These are phyloP conservation scores for Nicotiana tomentosiformis DNA, from an alignment of 257 asterid species.

Conservation along the genomic window DNA sequence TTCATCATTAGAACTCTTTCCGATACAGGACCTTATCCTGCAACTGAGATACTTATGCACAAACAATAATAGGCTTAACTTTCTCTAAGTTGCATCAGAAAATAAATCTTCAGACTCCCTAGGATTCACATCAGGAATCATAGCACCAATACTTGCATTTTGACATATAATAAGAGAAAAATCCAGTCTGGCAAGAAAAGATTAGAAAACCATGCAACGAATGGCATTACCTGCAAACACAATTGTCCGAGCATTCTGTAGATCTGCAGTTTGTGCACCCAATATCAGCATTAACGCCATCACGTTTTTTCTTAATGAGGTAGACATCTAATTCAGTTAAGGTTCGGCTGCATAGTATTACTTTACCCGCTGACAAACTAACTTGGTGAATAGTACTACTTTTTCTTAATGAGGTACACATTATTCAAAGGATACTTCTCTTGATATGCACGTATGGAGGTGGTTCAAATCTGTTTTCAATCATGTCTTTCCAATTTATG, in stretches of 20 bases:
- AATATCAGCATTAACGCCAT: conserved; percentile 41
- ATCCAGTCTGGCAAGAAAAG: background rate
- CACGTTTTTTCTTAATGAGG: conserved; percentile 75
- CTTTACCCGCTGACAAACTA: background rate
- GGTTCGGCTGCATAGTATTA: conserved; percentile 9
- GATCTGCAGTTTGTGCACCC: conserved; percentile 83
- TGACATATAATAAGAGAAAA: background rate
- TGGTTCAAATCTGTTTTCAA: conserved; percentile 51
- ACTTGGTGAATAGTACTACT: background rate
- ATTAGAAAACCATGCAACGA: conserved; percentile 1
- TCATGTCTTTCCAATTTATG: conserved; percentile 55
- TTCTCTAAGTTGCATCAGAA: background rate
- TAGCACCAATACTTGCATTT: background rate
- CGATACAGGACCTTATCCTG: background rate
- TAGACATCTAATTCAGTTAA: conserved; percentile 69
- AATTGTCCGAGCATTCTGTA: conserved; percentile 54
- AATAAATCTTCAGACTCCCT: conserved; percentile 3
- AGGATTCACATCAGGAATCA: background rate
- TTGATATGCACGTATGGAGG: conserved; percentile 63
- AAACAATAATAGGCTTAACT: background rate
- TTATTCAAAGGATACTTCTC: conserved; percentile 71
- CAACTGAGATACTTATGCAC: background rate
- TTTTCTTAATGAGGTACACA: background rate
- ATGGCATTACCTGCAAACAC: conserved; percentile 76
- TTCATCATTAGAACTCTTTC: background rate